Evolutionary conservation across 352 stramenopile genomes (phyloP).

Genomic region (Saprolegnia parasitica): DNA sequence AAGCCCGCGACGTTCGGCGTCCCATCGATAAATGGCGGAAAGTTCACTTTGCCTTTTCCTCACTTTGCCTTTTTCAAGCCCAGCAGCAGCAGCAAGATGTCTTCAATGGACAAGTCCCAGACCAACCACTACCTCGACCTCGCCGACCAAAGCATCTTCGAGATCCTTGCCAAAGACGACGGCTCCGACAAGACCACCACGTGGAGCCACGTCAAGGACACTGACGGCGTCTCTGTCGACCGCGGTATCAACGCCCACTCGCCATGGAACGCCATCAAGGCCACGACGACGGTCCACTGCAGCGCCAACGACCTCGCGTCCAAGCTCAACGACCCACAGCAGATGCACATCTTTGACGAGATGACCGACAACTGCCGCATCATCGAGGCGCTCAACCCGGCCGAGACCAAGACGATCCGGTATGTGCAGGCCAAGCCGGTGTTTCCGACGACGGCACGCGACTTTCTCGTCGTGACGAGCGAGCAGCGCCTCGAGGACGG

Average conservation of each 20-base stretch:
- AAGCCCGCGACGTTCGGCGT: too few relatives aligned
- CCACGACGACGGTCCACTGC: constrained; percentile 46
- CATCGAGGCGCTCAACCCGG: constrained; percentile 45
- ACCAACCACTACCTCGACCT: constrained; percentile 1
- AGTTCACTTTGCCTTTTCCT: too few relatives aligned
- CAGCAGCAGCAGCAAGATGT: too few relatives aligned
- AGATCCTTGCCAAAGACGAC: constrained; percentile 56
- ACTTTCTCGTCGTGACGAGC: constrained; percentile 70
- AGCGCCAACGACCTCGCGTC: constrained; percentile 52
- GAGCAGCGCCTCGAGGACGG: constrained; percentile 51
- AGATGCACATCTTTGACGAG: constrained; percentile 69
- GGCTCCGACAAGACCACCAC: constrained; percentile 60
- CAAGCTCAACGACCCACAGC: constrained; percentile 52
- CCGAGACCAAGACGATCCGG: constrained; percentile 43
- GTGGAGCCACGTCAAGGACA: constrained; percentile 62
- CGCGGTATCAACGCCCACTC: constrained; percentile 54
- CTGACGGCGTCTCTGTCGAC: constrained; percentile 50
- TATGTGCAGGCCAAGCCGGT: constrained; percentile 74
- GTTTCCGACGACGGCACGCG: constrained; percentile 66
- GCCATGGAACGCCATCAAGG: constrained; percentile 69
- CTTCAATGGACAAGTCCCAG: neutral
- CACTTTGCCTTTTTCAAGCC: too few relatives aligned
- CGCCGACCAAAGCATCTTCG: constrained; percentile 44
- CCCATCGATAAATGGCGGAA: too few relatives aligned
- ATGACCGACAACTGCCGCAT: constrained; percentile 54